phyloP scores from a whole-genome alignment of 2,329 filamentous ascomycete species.

The Cladorrhinum sp. region DNA sequence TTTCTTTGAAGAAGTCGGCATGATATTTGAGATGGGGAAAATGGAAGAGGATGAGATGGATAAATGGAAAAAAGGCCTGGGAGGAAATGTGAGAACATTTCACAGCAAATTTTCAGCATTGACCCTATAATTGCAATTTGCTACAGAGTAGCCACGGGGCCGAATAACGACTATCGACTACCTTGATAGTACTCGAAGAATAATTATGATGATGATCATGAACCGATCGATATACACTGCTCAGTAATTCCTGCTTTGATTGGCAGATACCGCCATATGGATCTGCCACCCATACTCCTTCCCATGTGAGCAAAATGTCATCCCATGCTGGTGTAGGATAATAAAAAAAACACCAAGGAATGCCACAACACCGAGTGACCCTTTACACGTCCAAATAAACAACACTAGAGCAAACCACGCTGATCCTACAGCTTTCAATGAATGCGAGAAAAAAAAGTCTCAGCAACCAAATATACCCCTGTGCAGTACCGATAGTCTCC shows the following conservation, averaged over 20 bases:
- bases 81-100: too few relatives aligned
- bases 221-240: background rate
- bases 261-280: background rate
- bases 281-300: background rate
- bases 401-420: background rate
- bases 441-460: too few relatives aligned
- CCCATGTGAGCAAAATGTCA: background rate
- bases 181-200: background rate
- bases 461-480: too few relatives aligned
- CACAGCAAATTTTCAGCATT: too few relatives aligned
- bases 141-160: background rate
- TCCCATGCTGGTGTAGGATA: background rate
- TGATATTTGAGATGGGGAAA: background rate
- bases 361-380: background rate
- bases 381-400: background rate
- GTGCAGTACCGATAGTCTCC: too few relatives aligned
- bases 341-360: background rate
- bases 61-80: background rate
- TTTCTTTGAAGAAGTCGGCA: slow-evolving; percentile 22
- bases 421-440: too few relatives aligned
- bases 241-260: background rate
- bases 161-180: background rate
- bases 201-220: background rate
- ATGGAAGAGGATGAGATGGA: background rate
- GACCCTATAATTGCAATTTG: background rate